These are phyloP conservation scores for Kalmusia sp. DNA, from an alignment of 2,329 filamentous ascomycete species.

Conservation along the genomic window DNA sequence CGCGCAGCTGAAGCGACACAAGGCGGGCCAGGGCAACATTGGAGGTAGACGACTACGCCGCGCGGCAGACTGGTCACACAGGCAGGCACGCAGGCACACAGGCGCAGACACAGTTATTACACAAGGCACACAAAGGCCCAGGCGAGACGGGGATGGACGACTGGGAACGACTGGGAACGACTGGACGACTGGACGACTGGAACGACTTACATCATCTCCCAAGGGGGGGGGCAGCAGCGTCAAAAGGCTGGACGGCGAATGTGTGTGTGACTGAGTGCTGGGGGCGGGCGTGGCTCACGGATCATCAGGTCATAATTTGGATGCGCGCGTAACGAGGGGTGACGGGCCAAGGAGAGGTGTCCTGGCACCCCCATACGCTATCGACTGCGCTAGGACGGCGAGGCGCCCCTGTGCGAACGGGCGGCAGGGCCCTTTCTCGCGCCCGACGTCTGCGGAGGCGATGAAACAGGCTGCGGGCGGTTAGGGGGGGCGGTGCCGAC, in stretches of 20 bases:
- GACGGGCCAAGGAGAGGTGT: not conserved
- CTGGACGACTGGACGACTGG: too few relatives aligned
- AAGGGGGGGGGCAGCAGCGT: not conserved
- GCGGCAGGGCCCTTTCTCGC: slow-evolving; percentile 5
- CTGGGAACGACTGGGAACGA: not conserved
- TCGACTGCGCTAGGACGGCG: not conserved
- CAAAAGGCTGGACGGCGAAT: not conserved
- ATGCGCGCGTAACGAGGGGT: slow-evolving; percentile 1
- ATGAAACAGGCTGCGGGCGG: slow-evolving; percentile 6
- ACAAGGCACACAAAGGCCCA: too few relatives aligned
- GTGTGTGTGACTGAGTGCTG: not conserved
- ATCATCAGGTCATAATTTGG: too few relatives aligned
- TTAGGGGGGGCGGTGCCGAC: not conserved
- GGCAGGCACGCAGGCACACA: slow-evolving; percentile 1
- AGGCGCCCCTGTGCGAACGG: slow-evolving; percentile 3
- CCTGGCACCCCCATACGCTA: not conserved
- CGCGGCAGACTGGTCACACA: slow-evolving; percentile 6
- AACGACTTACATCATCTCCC: too few relatives aligned
- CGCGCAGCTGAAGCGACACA: not conserved
- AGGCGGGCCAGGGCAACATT: slow-evolving; percentile 4
- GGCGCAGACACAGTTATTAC: not conserved
- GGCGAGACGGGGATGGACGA: not conserved
- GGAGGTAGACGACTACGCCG: slow-evolving; percentile 1
- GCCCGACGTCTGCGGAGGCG: slow-evolving; percentile 2
- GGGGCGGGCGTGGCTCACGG: too few relatives aligned